These are phyloP conservation scores for Pythium volutum DNA, from an alignment of 352 stramenopile species.

Conservation along the genomic window DNA sequence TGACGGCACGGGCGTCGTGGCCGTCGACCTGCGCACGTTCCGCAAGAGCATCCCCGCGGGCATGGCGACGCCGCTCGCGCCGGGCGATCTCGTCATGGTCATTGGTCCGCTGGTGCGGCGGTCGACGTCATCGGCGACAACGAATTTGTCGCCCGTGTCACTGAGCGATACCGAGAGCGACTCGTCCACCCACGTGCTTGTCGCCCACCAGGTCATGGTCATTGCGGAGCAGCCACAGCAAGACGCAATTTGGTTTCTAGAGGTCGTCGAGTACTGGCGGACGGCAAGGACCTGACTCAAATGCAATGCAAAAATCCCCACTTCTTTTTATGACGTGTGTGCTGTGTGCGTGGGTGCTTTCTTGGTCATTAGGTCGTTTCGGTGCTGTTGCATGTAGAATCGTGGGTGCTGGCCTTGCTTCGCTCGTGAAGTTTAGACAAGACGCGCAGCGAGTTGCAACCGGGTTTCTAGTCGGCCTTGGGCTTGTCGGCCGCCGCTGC, in stretches of 20 bases:
- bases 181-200: not conserved
- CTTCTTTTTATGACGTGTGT: not conserved
- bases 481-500: constrained; percentile 18
- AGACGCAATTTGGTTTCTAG: constrained; percentile 26
- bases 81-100: constrained; percentile 74
- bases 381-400: no score
- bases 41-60: constrained; percentile 55
- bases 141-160: constrained; percentile 2
- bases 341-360: not conserved
- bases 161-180: constrained; percentile 17
- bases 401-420: not conserved
- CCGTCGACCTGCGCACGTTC: constrained; percentile 59
- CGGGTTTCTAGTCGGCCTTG: constrained; percentile 21
- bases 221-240: constrained; percentile 15
- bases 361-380: no score
- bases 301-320: not conserved
- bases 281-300: not conserved
- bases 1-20: constrained; percentile 66
- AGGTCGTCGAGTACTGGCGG: constrained; percentile 25
- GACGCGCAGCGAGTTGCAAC: not conserved
- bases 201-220: constrained; percentile 24
- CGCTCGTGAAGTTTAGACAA: not conserved
- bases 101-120: constrained; percentile 58
- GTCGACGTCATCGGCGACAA: not conserved
- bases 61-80: constrained; percentile 31